These are phyloP conservation scores for Rhynchosporium graminicola DNA, from an alignment of 2,329 filamentous ascomycete genomes.

Conservation along the genomic window DNA sequence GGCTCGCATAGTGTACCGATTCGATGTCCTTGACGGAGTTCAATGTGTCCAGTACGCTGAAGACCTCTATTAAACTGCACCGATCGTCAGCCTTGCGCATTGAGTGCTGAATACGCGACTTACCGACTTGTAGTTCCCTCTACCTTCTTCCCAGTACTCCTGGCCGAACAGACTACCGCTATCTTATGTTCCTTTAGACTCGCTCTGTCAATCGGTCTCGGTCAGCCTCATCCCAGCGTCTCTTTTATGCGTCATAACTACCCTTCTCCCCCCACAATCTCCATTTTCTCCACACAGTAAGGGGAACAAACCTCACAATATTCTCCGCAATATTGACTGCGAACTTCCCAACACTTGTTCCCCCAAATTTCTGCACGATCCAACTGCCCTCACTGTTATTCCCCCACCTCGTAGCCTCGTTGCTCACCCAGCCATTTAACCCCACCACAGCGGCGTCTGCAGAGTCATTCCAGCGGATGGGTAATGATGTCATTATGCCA, in stretches of 20 bases:
- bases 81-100: constrained; percentile 21
- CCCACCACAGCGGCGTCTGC: constrained; percentile 12
- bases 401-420: constrained; percentile 23
- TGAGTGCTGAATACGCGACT: constrained; percentile 44
- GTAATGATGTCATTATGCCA: constrained; percentile 15
- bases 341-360: constrained; percentile 94
- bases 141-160: constrained; percentile 90
- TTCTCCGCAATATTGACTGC: constrained; percentile 72
- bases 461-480: constrained; percentile 11
- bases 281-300: not conserved
- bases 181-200: constrained; percentile 70
- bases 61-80: constrained; percentile 55
- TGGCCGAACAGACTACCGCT: constrained; percentile 91
- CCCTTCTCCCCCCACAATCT: constrained; percentile 17
- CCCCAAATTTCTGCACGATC: constrained; percentile 94
- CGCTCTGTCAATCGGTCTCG: constrained; percentile 46
- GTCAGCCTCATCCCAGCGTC: constrained; percentile 14
- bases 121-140: constrained; percentile 95
- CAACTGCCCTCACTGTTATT: constrained; percentile 52
- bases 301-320: constrained; percentile 61
- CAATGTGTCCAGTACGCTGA: constrained; percentile 56
- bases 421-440: constrained; percentile 10
- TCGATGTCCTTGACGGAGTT: constrained; percentile 55
- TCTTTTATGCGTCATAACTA: constrained; percentile 13
- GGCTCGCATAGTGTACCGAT: constrained; percentile 50